phyloP scores from a whole-genome alignment of 2,329 filamentous ascomycete genomes.

The Penicillium sp. region DNA sequence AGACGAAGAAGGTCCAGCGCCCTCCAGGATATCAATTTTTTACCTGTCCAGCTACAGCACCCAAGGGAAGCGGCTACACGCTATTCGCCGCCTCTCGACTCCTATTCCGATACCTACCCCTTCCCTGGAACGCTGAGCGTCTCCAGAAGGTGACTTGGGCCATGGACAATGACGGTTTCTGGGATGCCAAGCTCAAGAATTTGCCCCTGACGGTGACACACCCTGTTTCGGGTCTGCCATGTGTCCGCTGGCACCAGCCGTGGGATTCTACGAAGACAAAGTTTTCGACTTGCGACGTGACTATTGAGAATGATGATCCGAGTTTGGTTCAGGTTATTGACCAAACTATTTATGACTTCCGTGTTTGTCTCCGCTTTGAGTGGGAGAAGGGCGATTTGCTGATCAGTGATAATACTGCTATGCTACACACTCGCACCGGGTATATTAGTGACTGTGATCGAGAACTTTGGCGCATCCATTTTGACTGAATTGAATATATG shows the following conservation, averaged over 20 bases:
- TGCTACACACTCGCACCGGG: slow-evolving; percentile 29
- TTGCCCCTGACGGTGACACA: slow-evolving; percentile 50
- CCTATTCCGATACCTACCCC: slow-evolving; percentile 49
- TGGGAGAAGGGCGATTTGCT: slow-evolving; percentile 59
- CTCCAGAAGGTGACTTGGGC: slow-evolving; percentile 41
- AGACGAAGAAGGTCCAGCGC: slow-evolving; percentile 42
- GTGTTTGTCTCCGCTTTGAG: slow-evolving; percentile 51
- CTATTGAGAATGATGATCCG: slow-evolving; percentile 45
- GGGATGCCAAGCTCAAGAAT: slow-evolving; percentile 43
- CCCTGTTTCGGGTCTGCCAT: slow-evolving; percentile 47
- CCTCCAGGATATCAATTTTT: slow-evolving; percentile 57
- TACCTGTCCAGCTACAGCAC: slow-evolving; percentile 44
- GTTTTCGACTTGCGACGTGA: slow-evolving; percentile 50
- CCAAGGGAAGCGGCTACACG: slow-evolving; percentile 54
- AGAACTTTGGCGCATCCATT: slow-evolving; percentile 29
- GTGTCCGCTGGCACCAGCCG: slow-evolving; percentile 56
- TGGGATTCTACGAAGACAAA: slow-evolving; percentile 55
- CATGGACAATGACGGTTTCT: slow-evolving; percentile 51
- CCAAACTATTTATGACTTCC: slow-evolving; percentile 49
- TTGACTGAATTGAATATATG: slow-evolving; percentile 23
- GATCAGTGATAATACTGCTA: slow-evolving; percentile 51
- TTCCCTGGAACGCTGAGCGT: slow-evolving; percentile 30
- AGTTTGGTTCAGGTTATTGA: slow-evolving; percentile 42
- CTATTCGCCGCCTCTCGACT: slow-evolving; percentile 55
- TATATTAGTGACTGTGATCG: slow-evolving; percentile 27